Evolutionary conservation across 2,329 filamentous ascomycete species (phyloP).

Genomic region (Penicillium glabrum): DNA sequence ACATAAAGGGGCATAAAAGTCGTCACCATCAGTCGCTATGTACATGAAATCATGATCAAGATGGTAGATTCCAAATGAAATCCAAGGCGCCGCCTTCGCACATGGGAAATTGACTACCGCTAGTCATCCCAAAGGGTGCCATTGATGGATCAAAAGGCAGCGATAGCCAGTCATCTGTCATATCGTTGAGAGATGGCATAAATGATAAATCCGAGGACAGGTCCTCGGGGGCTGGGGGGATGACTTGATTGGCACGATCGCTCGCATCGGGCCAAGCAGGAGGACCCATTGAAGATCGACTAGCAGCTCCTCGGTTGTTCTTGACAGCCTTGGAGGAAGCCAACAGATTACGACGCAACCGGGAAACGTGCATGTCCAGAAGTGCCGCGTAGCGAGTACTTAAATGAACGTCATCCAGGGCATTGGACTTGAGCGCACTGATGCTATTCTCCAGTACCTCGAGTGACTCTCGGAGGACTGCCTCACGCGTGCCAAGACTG

Average conservation of each 20-base stretch:
- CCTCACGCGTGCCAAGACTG: conserved; percentile 51
- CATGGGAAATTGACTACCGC: conserved; percentile 39
- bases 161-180: conserved; percentile 44
- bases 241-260: conserved; percentile 19
- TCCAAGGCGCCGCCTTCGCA: conserved; percentile 42
- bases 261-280: conserved; percentile 26
- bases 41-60: conserved; percentile 18
- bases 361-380: conserved; percentile 48
- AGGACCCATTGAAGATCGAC: conserved; percentile 31
- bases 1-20: not conserved
- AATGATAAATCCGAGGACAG: conserved; percentile 28
- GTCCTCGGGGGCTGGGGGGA: conserved; percentile 22
- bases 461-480: conserved; percentile 50
- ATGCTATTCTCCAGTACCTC: conserved; percentile 52
- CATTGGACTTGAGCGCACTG: conserved; percentile 48
- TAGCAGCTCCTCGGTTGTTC: conserved; percentile 24
- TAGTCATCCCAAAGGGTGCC: conserved; percentile 43
- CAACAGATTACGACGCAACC: conserved; percentile 40
- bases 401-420: conserved; percentile 54
- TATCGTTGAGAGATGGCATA: conserved; percentile 30
- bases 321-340: conserved; percentile 33
- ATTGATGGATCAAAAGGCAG: conserved; percentile 46
- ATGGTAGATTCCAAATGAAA: conserved; percentile 46
- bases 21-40: not conserved
- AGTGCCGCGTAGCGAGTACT: conserved; percentile 53